A percentile compares a stretch with the other conserved stretches of the same genome.
Evolutionary conservation across 2,329 filamentous ascomycete species (phyloP).

Genomic region (Penicillium oxalicum): DNA sequence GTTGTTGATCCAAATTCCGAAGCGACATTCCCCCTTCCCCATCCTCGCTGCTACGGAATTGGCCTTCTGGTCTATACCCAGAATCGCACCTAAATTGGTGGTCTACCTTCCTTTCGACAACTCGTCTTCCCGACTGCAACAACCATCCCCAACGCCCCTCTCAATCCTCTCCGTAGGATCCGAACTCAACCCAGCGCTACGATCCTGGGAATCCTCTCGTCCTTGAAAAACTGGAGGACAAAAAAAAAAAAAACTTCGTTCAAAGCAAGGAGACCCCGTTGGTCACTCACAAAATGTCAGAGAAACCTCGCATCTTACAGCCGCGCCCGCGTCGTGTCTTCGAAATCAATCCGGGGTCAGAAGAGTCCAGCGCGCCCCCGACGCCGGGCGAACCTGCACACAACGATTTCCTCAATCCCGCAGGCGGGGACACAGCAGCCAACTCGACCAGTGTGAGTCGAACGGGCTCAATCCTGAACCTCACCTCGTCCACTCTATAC

Average conservation of each 20-base stretch:
- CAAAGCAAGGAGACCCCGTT: not conserved
- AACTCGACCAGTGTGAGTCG: conserved; percentile 51
- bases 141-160: not conserved
- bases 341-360: conserved; percentile 49
- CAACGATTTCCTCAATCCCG: conserved; percentile 31
- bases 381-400: conserved; percentile 36
- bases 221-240: not conserved
- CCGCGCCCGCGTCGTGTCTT: conserved; percentile 70
- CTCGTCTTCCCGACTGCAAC: too few species aligned
- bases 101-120: too few species aligned
- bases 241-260: not conserved
- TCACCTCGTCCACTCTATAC: conserved; percentile 81
- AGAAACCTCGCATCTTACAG: conserved; percentile 53
- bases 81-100: too few species aligned
- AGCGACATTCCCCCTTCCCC: too few species aligned
- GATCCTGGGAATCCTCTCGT: too few species aligned
- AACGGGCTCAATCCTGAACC: conserved; percentile 72
- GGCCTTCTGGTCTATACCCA: too few species aligned
- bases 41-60: too few species aligned
- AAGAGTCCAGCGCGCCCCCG: conserved; percentile 38
- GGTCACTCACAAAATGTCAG: conserved; percentile 25
- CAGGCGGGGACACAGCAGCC: conserved; percentile 22
- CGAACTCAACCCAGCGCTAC: not conserved
- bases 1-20: too few species aligned
- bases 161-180: not conserved